Conservation (phyloP, 495 filamentous ascomycete genomes). For the Penicillium parvum region DNA sequence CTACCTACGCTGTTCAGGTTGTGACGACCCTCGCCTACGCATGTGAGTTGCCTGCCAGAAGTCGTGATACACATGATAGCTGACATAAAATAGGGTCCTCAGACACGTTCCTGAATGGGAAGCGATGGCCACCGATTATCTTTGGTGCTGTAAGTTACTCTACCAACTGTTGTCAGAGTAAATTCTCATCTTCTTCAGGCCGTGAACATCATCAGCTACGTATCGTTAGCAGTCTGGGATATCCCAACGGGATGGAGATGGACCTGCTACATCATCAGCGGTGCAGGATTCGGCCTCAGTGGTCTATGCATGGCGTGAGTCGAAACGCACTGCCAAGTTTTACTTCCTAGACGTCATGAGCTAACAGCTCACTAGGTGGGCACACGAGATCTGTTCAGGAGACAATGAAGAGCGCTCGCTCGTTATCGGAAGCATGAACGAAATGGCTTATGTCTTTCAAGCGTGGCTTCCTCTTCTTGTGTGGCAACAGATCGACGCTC, state of each 20-base stretch:
- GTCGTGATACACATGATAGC: background rate
- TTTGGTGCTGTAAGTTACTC: conserved; percentile 39
- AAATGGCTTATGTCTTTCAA: conserved; percentile 46
- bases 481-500: conserved; percentile 50
- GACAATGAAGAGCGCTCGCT: conserved; percentile 51
- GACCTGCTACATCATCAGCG: conserved; percentile 39
- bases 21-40: conserved; percentile 45
- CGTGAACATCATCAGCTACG: conserved; percentile 37
- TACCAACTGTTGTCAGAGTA: background rate
- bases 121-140: conserved; percentile 52
- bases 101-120: conserved; percentile 50
- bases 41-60: conserved; percentile 18
- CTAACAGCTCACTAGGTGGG: conserved; percentile 31
- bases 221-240: conserved; percentile 41
- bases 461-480: conserved; percentile 48
- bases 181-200: conserved; percentile 8
- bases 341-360: background rate
- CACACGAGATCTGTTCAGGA: conserved; percentile 47
- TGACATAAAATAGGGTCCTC: conserved; percentile 32
- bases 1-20: conserved; percentile 43
- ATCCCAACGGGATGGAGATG: conserved; percentile 44
- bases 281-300: conserved; percentile 36
- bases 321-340: background rate
- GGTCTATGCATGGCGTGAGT: conserved; percentile 43
- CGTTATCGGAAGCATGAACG: conserved; percentile 47